Conservation (phyloP, 495 filamentous ascomycete genomes). For the Podospora pseudocomata region DNA sequence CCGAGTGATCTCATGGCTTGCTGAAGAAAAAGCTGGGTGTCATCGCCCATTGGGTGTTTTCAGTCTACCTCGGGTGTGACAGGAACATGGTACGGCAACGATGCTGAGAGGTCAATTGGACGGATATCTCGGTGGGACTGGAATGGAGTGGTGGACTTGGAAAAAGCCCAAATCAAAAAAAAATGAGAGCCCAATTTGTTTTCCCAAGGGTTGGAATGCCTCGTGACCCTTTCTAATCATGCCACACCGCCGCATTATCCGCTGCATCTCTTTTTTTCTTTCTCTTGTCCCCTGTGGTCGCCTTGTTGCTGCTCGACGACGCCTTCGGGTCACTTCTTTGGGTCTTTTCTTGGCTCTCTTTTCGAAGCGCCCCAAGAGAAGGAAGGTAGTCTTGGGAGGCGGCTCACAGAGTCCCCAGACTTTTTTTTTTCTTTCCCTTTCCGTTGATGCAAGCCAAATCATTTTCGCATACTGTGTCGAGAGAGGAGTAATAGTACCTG, state of each 20-base stretch:
- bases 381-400: slow-evolving; percentile 14
- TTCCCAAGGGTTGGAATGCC: slow-evolving; percentile 20
- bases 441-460: neutral
- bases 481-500: too few relatives aligned
- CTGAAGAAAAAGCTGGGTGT: neutral
- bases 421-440: slow-evolving; percentile 14
- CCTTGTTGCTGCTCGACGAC: slow-evolving; percentile 5
- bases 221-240: slow-evolving; percentile 32
- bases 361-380: neutral
- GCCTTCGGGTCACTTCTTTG: slow-evolving; percentile 11
- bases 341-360: slow-evolving; percentile 10
- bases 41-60: neutral
- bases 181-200: slow-evolving; percentile 9
- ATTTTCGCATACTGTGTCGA: slow-evolving; percentile 6
- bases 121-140: slow-evolving; percentile 4
- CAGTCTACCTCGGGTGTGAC: slow-evolving; percentile 12
- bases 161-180: slow-evolving; percentile 21
- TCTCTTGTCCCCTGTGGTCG: neutral
- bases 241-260: slow-evolving; percentile 33
- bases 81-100: slow-evolving; percentile 3
- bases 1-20: slow-evolving; percentile 20
- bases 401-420: slow-evolving; percentile 12
- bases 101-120: neutral
- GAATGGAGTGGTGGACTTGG: neutral
- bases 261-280: slow-evolving; percentile 1